Evolutionary conservation across 805 yeast genomes (phyloP).

Genomic region (Pichia eremophila): DNA sequence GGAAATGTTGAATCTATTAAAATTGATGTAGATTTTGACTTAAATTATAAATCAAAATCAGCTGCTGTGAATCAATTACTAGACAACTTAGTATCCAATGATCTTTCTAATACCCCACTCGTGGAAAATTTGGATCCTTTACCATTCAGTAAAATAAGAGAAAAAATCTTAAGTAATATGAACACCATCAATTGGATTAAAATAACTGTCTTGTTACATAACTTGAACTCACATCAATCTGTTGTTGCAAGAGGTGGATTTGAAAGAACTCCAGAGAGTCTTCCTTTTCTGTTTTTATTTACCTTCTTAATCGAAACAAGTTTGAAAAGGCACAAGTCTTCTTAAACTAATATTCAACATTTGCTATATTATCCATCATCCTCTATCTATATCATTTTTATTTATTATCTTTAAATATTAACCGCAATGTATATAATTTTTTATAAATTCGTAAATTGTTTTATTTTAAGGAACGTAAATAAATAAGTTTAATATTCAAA

Average conservation of each 20-base stretch:
- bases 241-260: slow-evolving; percentile 73
- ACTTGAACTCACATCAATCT: slow-evolving; percentile 78
- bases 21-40: slow-evolving; percentile 10
- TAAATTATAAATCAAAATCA: slow-evolving; percentile 6
- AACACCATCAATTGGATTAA: slow-evolving; percentile 68
- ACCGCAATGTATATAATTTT: too few relatives aligned
- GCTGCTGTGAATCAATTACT: neutral
- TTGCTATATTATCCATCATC: neutral
- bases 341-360: neutral
- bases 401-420: neutral
- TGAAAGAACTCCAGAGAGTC: slow-evolving; percentile 39
- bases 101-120: slow-evolving; percentile 6
- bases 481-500: neutral
- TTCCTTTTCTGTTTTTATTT: slow-evolving; percentile 45
- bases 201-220: slow-evolving; percentile 60
- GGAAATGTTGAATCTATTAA: neutral
- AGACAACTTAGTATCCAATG: slow-evolving; percentile 1
- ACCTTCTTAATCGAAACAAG: slow-evolving; percentile 2
- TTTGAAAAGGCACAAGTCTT: neutral
- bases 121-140: slow-evolving; percentile 12
- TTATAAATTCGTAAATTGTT: too few relatives aligned
- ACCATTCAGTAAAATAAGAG: slow-evolving; percentile 18
- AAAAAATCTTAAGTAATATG: slow-evolving; percentile 40
- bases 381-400: neutral
- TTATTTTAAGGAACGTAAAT: neutral